Base-by-base conservation (phyloP, 83 land plant species). In the Diphasiastrum complanatum region DNA sequence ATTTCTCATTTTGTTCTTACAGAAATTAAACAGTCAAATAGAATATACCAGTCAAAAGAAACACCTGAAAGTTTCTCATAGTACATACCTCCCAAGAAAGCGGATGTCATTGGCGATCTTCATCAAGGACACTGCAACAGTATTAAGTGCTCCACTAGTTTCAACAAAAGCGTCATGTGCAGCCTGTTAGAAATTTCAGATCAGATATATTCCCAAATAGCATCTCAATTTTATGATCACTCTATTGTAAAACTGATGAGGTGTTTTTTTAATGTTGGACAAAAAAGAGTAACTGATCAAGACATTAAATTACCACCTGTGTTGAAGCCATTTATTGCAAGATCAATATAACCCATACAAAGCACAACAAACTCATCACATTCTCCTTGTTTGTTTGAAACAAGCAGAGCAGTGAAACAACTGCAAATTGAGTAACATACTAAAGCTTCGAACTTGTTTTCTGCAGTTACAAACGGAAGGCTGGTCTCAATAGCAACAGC, bases 81-180 rank as follows among this genome's bases (percentile, higher is more conserved):
- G 37, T 43, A 46, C 26, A 16, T 68, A 92, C 98, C 98, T 93
- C 73, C 99, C 99, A 53, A 93, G 77, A 20, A 93, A 55, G 34
- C 99, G 87, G 35, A 93, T 84, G 52, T 93, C 99, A 78, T 89
- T 89, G 4, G 85, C 99, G 69, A 93, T 84, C 71, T 93, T 93
- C 86, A 85, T 81, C 18, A 93, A 78, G 52, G 99, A 93, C 47
- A 74, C 75, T 50, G 96, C 75, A 65, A 93, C 63, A 14, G 99
- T 93, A 71, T 93, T 93, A 11, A 93, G 68, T n/a, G 99, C 84
- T 29, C 99, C 99, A 76, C 99, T 93, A 16, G 79, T 69, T 64
- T 89, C 96, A 33, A 89, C 96, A 80, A 85, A 86, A n/a, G 99
- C 99, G 79, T 93, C 99, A 73, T 93, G 96, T 51, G 99, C 89